Base-by-base conservation (phyloP, 257 asterid genomes). In the Schizonepeta tenuifolia region DNA sequence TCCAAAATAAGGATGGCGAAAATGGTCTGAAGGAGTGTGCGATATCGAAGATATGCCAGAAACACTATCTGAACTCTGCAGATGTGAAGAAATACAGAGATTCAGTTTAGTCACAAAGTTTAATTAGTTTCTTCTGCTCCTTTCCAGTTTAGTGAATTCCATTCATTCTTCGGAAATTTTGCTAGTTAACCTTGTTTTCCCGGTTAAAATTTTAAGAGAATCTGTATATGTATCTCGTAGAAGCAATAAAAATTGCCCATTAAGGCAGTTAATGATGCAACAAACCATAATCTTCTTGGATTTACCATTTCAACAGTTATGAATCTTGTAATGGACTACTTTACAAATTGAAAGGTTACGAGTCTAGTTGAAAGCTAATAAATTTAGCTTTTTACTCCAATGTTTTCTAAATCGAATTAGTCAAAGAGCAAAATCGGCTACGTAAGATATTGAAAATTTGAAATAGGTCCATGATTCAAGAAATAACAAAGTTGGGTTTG, bases 41-140 rank as follows among this genome's bases (percentile, higher is more conserved):
- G 4, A 59, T 93, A 38, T 65, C 78, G 7, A 82, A 85, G 77
- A 93, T 93, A 38, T 91, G 98, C 86, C 56, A 83, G 77, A 87
- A 82, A 71, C 88, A 80, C 77, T 55, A 75, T 74, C 78, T 90
- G 81, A 85, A 85, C 70, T 33, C 84, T 46, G 66, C 65, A 58
- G 95, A 90, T 73, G 92, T 89, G 67, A 63, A 79, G 15, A 90
- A 89, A 79, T 93, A 85, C 85, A 78, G 80, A 56, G 54, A 81
- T 59, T 75, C 86, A 12, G 57, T 86, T 73, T 88, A 88, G 77
- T 70, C 69, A 72, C 63, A 40, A 81, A 9, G 13, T 41, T 77
- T 57, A 69, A 38, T n/a, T 21, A 43, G 69, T 36, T 49, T 8
- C 22, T 24, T 33, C 22, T 46, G 62, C 56, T 73, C 61, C 47